These are phyloP conservation scores for Cenchrus americanus DNA, from an alignment of 176 grass and related monocot species.

Conservation along the genomic window DNA sequence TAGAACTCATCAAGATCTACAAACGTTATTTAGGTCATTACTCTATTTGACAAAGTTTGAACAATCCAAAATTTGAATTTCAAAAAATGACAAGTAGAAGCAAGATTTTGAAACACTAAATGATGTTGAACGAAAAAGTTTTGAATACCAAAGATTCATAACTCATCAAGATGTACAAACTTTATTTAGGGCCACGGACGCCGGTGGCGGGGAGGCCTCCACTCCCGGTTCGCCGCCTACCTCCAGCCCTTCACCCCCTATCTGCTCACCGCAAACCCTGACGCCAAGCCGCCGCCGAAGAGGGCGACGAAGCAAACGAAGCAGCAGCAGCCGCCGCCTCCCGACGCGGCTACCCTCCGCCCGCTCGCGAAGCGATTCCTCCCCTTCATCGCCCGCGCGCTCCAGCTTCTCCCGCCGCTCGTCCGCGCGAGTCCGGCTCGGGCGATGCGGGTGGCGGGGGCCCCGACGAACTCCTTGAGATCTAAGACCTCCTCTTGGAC, in stretches of 20 bases:
- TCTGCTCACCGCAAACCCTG: slow-evolving; percentile 49
- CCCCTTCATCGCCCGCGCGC: slow-evolving; percentile 64
- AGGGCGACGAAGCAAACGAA: slow-evolving; percentile 44
- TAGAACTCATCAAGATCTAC: no score
- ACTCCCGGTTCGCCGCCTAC: slow-evolving; percentile 64
- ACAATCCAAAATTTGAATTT: no score
- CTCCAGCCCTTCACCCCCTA: slow-evolving; percentile 64
- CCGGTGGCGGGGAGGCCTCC: no score
- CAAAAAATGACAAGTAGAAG: no score
- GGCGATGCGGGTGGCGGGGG: neutral
- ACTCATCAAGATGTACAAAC: no score
- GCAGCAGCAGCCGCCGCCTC: slow-evolving; percentile 18
- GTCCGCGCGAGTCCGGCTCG: slow-evolving; percentile 47
- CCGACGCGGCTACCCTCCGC: slow-evolving; percentile 40
- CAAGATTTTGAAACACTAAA: no score
- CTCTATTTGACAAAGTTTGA: no score
- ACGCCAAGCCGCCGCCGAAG: slow-evolving; percentile 46
- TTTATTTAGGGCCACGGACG: no score
- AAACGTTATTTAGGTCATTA: no score
- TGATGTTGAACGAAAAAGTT: no score
- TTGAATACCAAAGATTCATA: no score
- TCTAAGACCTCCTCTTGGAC: slow-evolving; percentile 69
- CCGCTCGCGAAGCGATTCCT: slow-evolving; percentile 77
- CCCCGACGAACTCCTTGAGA: slow-evolving; percentile 51
- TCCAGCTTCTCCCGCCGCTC: slow-evolving; percentile 67